These are phyloP conservation scores for Hortaea werneckii DNA, from an alignment of 2,329 filamentous ascomycete species.

Conservation along the genomic window DNA sequence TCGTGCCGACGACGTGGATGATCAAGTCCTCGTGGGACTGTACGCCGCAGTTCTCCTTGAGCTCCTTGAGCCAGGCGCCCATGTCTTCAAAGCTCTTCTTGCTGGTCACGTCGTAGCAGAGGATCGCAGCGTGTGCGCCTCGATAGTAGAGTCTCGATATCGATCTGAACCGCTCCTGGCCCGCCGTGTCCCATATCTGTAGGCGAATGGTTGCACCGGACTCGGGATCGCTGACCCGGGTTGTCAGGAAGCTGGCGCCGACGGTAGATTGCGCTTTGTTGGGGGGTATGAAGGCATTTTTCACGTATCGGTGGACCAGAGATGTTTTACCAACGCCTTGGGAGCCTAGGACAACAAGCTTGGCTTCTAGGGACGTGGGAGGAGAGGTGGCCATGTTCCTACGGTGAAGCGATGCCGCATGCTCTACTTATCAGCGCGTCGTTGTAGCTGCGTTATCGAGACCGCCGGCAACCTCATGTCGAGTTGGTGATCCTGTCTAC, in stretches of 20 bases:
- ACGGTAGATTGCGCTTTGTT: conserved; percentile 37
- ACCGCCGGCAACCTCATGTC: background rate
- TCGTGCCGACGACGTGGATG: conserved; percentile 90
- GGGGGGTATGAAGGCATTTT: conserved; percentile 56
- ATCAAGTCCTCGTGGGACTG: conserved; percentile 53
- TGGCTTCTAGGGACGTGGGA: conserved; percentile 59
- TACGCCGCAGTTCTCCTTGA: conserved; percentile 28
- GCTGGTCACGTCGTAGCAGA: conserved; percentile 91
- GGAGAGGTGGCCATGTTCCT: background rate
- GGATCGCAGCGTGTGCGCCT: conserved; percentile 83
- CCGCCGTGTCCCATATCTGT: conserved; percentile 94
- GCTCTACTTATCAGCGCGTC: background rate
- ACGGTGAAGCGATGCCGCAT: no score
- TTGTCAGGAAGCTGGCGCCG: conserved; percentile 50
- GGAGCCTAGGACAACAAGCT: conserved; percentile 70
- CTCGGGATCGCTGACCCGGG: conserved; percentile 63
- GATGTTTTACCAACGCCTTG: conserved; percentile 75
- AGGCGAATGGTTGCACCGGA: conserved; percentile 79
- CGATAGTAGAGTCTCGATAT: conserved; percentile 95
- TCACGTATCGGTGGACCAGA: conserved; percentile 65
- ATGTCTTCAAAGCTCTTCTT: conserved; percentile 79
- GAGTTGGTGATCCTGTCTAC: no score
- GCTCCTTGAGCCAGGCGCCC: conserved; percentile 78
- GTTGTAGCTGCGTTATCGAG: background rate
- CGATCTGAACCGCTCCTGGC: conserved; percentile 88